A percentile compares a stretch with the other conserved stretches of the same genome.
Conservation (phyloP, 768 basidiomycete genomes). For the Suillus discolor region DNA sequence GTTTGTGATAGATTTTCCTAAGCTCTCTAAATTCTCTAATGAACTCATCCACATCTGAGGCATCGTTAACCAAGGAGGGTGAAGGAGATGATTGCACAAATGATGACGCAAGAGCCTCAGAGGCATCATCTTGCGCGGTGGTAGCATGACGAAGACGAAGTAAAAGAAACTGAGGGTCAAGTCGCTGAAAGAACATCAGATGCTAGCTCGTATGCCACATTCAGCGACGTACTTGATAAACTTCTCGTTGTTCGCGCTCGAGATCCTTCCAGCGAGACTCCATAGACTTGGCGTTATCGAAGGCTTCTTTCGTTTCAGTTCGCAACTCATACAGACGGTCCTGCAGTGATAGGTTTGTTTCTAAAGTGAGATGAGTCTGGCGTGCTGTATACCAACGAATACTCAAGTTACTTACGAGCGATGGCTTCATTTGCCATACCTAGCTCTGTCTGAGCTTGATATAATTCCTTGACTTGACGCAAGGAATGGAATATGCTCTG, state of each 20-base stretch:
- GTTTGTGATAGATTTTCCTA: conserved; percentile 91
- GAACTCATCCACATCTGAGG: conserved; percentile 78
- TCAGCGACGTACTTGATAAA: conserved; percentile 70
- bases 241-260: conserved; percentile 84
- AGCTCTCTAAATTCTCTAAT: conserved; percentile 85
- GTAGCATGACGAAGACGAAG: conserved; percentile 87
- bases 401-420: conserved; percentile 60
- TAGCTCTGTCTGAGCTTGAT: conserved; percentile 76
- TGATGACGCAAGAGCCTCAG: conserved; percentile 80
- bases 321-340: conserved; percentile 75
- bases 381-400: conserved; percentile 15
- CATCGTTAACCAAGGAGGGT: conserved; percentile 23
- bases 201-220: conserved; percentile 1
- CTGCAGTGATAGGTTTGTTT: conserved; percentile 74
- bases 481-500: conserved; percentile 87
- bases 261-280: conserved; percentile 86
- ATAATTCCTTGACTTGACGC: conserved; percentile 69
- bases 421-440: conserved; percentile 85
- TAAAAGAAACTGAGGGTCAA: conserved; percentile 84
- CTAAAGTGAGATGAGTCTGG: conserved; percentile 39
- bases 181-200: conserved; percentile 55
- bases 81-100: conserved; percentile 70
- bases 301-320: conserved; percentile 82
- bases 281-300: conserved; percentile 81
- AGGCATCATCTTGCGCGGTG: conserved; percentile 87